phyloP scores from a whole-genome alignment of 306 rosid genomes.

The Fragaria vesca region DNA sequence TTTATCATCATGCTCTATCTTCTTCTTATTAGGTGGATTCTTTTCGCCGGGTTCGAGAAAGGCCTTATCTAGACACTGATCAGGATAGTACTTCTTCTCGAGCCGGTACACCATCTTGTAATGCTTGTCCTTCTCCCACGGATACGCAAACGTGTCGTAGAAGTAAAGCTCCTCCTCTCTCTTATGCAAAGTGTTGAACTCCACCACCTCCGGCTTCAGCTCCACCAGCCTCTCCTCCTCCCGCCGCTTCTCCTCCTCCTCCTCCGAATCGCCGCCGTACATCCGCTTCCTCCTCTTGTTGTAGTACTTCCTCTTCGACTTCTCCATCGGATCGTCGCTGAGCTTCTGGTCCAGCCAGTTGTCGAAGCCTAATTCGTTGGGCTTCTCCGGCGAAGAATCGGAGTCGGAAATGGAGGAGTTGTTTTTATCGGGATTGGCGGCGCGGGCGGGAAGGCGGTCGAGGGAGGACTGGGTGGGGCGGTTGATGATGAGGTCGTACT shows the following conservation, averaged over 20 bases:
- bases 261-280: conserved; percentile 83
- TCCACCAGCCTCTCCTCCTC: conserved; percentile 60
- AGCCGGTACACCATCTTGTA: conserved; percentile 89
- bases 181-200: conserved; percentile 60
- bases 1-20: conserved; percentile 24
- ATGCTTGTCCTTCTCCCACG: conserved; percentile 95
- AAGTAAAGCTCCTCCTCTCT: conserved; percentile 85
- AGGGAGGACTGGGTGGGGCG: conserved; percentile 55
- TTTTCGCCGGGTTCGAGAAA: conserved; percentile 78
- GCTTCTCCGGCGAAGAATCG: conserved; percentile 22
- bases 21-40: conserved; percentile 32
- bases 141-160: conserved; percentile 68
- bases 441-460: conserved; percentile 42
- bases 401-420: conserved; percentile 25
- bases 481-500: conserved; percentile 75
- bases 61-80: conserved; percentile 79
- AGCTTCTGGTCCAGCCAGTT: conserved; percentile 65
- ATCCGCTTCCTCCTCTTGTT: conserved; percentile 73
- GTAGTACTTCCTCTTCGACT: conserved; percentile 77
- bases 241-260: conserved; percentile 43
- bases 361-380: conserved; percentile 49
- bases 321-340: conserved; percentile 53
- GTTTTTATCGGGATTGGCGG: conserved; percentile 13
- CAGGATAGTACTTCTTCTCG: conserved; percentile 88
- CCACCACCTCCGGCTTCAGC: conserved; percentile 77